Conservation (phyloP, 768 basidiomycete species). For the Trametes punicea region DNA sequence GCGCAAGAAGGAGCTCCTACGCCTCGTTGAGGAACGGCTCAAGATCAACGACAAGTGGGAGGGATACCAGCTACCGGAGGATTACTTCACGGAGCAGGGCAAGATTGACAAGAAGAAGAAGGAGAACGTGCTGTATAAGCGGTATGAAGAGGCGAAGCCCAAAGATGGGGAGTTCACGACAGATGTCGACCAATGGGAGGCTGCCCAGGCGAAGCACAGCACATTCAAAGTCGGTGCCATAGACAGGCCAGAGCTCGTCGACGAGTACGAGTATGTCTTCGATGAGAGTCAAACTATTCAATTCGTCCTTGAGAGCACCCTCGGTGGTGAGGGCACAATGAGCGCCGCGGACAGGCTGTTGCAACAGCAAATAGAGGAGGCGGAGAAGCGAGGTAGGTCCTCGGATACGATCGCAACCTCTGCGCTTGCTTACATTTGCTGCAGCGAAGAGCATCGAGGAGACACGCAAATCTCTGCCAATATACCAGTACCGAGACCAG, state of each 20-base stretch:
- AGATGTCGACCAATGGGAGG: constrained; percentile 98
- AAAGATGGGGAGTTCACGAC: constrained; percentile 95
- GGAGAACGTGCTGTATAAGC: constrained; percentile 85
- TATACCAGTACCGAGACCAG: constrained; percentile 84
- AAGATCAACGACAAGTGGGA: constrained; percentile 95
- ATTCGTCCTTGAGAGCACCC: constrained; percentile 81
- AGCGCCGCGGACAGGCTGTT: constrained; percentile 83
- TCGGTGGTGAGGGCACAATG: constrained; percentile 66
- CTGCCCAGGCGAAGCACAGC: constrained; percentile 83
- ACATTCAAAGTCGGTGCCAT: constrained; percentile 88
- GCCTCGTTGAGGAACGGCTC: constrained; percentile 89
- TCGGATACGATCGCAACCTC: not conserved
- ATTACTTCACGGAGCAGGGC: constrained; percentile 97
- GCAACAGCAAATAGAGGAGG: constrained; percentile 85
- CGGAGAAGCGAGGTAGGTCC: constrained; percentile 77
- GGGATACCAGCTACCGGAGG: constrained; percentile 94
- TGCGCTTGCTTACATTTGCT: constrained; percentile 1
- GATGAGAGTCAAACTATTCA: constrained; percentile 97
- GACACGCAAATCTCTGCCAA: constrained; percentile 89
- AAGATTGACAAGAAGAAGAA: constrained; percentile 98
- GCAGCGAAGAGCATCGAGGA: constrained; percentile 88
- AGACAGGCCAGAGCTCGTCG: constrained; percentile 80
- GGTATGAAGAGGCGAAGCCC: constrained; percentile 90
- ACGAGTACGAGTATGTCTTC: constrained; percentile 96
- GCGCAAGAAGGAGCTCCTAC: constrained; percentile 87